phyloP scores from a whole-genome alignment of 2,329 filamentous ascomycete species.

The Arthrobotrys sphaeroides region DNA sequence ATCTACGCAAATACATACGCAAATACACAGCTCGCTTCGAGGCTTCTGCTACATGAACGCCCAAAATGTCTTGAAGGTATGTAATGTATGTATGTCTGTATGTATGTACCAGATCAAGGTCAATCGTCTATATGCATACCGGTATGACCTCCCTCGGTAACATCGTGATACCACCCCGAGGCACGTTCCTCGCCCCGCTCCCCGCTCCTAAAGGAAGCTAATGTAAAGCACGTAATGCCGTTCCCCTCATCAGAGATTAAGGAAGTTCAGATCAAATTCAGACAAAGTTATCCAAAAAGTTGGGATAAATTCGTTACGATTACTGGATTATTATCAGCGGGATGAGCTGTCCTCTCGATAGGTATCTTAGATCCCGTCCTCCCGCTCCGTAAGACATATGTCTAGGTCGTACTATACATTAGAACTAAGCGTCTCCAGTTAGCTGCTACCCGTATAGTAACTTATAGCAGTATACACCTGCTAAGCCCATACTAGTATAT shows the following conservation, averaged over 20 bases:
- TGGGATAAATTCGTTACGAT: conserved; percentile 38
- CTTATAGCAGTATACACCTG: conserved; percentile 3
- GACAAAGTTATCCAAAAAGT: conserved; percentile 4
- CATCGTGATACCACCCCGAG: conserved; percentile 27
- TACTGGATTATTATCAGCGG: conserved; percentile 29
- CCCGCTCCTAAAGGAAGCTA: conserved; percentile 41
- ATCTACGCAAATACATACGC: conserved; percentile 15
- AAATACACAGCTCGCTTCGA: conserved; percentile 20
- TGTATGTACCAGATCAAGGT: conserved; percentile 5
- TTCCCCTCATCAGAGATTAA: conserved; percentile 36
- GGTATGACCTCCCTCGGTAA: conserved; percentile 2
- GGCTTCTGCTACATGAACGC: conserved; percentile 2
- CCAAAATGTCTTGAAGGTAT: conserved; percentile 17
- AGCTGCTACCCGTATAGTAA: neutral
- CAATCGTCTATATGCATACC: conserved; percentile 18
- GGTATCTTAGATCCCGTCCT: conserved; percentile 39
- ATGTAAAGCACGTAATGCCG: conserved; percentile 52
- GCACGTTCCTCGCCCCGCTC: conserved; percentile 41
- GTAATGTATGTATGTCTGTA: too few species aligned
- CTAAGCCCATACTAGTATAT: conserved; percentile 6
- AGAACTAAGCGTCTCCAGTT: conserved; percentile 14
- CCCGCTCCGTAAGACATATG: conserved; percentile 46
- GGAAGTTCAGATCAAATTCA: conserved; percentile 22
- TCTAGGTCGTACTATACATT: neutral
- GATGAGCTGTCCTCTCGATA: conserved; percentile 48